Conservation (phyloP, 345 rosid species). For the Brassica carinata region DNA sequence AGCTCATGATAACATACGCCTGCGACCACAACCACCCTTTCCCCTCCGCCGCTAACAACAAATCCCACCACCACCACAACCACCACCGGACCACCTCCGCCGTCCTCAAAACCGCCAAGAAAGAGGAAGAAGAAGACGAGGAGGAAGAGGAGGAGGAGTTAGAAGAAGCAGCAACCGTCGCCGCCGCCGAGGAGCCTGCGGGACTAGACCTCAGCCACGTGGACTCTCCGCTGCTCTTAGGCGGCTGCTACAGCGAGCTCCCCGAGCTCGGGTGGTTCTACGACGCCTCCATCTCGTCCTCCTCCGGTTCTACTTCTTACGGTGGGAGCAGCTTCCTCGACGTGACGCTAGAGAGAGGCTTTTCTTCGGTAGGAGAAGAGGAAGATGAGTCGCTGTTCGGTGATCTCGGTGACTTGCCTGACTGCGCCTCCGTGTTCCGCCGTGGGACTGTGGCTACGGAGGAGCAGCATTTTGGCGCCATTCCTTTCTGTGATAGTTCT, state of each 20-base stretch:
- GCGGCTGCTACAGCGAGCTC: slow-evolving; percentile 39
- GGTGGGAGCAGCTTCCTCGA: slow-evolving; percentile 33
- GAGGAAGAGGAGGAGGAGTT: slow-evolving; percentile 31
- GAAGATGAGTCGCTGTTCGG: slow-evolving; percentile 68
- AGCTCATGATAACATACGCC: slow-evolving; percentile 64
- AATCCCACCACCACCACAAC: slow-evolving; percentile 56
- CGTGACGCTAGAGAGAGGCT: slow-evolving; percentile 35
- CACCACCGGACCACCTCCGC: slow-evolving; percentile 44
- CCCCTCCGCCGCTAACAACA: slow-evolving; percentile 47
- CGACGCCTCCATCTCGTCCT: slow-evolving; percentile 48
- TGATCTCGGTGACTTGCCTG: slow-evolving; percentile 78
- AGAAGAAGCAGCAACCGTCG: slow-evolving; percentile 12
- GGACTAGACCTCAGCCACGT: slow-evolving; percentile 43
- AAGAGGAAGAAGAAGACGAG: slow-evolving; percentile 32
- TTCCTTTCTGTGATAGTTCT: slow-evolving; percentile 46
- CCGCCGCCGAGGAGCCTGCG: slow-evolving; percentile 15
- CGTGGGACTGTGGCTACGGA: slow-evolving; percentile 33
- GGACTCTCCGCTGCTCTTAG: slow-evolving; percentile 42
- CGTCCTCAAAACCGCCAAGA: slow-evolving; percentile 37
- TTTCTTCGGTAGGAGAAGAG: slow-evolving; percentile 37
- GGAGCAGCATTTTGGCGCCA: slow-evolving; percentile 41
- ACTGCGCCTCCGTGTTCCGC: slow-evolving; percentile 64
- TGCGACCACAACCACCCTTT: slow-evolving; percentile 68
- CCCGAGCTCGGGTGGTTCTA: slow-evolving; percentile 64
- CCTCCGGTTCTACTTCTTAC: slow-evolving; percentile 42